phyloP scores from a whole-genome alignment of 2,329 filamentous ascomycete species.

The Bipolaris zeicola region DNA sequence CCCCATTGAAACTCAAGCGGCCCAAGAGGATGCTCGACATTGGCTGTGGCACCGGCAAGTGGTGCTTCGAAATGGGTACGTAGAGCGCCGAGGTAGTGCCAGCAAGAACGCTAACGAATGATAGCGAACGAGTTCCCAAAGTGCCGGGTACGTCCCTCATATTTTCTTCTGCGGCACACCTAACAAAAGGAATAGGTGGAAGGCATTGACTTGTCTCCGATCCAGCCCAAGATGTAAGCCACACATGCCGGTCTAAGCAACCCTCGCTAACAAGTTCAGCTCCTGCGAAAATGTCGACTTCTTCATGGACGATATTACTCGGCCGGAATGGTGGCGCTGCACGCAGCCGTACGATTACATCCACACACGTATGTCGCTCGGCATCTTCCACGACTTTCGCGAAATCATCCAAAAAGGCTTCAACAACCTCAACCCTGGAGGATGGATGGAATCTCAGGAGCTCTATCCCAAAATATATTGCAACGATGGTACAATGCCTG shows the following conservation, averaged over 20 bases:
- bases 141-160: slow-evolving; percentile 33
- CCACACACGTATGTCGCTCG: slow-evolving; percentile 64
- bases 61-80: slow-evolving; percentile 52
- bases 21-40: slow-evolving; percentile 50
- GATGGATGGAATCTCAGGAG: slow-evolving; percentile 55
- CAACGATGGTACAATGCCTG: slow-evolving; percentile 60
- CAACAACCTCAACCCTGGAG: slow-evolving; percentile 62
- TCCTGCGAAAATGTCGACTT: slow-evolving; percentile 76
- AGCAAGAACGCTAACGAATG: slow-evolving; percentile 23
- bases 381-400: slow-evolving; percentile 63
- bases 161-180: background rate
- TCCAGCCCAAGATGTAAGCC: slow-evolving; percentile 45
- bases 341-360: slow-evolving; percentile 60
- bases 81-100: slow-evolving; percentile 4
- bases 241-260: background rate
- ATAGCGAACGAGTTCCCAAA: slow-evolving; percentile 43
- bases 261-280: slow-evolving; percentile 20
- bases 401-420: slow-evolving; percentile 60
- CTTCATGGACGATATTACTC: slow-evolving; percentile 71
- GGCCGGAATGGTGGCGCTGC: slow-evolving; percentile 62
- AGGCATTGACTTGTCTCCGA: slow-evolving; percentile 52
- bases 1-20: slow-evolving; percentile 37
- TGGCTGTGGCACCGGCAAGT: slow-evolving; percentile 51
- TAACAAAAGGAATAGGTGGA: slow-evolving; percentile 42
- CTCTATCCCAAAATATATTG: slow-evolving; percentile 54